Base-by-base conservation (phyloP, 192 early-diverging fungal genomes). In the Mortierella hygrophila region DNA sequence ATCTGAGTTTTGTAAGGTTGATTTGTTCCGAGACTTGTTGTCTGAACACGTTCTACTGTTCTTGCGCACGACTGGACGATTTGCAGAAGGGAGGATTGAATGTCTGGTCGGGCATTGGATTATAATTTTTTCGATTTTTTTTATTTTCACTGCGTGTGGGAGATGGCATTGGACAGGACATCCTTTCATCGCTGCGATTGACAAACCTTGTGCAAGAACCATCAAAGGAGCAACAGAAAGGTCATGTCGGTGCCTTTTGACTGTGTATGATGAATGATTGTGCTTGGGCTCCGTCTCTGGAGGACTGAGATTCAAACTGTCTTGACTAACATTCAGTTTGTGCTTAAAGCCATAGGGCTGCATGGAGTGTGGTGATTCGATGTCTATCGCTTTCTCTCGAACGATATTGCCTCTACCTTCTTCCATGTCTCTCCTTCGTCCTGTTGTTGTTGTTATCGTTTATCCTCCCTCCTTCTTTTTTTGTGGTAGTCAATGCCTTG, bases 41-140 rank as follows among this genome's bases (percentile, higher is more conserved):
- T 65, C 60, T 65, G 60, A 65, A 26, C 60, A 65, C 60, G 60
- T 65, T 65, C 60, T 65, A 10, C 60, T 29, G 29, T 65, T 29
- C 60, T 65, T 26, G n/a, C 26, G 23, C 60, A 65, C 60, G 60
- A 65, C 60, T 65, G 60, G 60, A 65, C 29, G 60, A 35, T 26
- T 2, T 6, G 38, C 6, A 55, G 52, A 23, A 20, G 21, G 0
- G 11, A 46, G 44, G 44, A 46, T 0, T 46, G 44, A 46, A 2
- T 46, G 44, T 46, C 44, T 46, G 44, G 29, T 26, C 60, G 60
- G 60, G 60, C 60, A 65, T 65, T 65, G 60, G 60, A 65, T 52
- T 52, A 18, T 52, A 10, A 65, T 29, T n/a, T 26, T 26, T n/a
- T n/a, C n/a, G n/a, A n/a, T 21, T 26, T 60, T n/a, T n/a, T 10